phyloP scores from a whole-genome alignment of 2,329 filamentous ascomycete species.

The Colletotrichum navitas region DNA sequence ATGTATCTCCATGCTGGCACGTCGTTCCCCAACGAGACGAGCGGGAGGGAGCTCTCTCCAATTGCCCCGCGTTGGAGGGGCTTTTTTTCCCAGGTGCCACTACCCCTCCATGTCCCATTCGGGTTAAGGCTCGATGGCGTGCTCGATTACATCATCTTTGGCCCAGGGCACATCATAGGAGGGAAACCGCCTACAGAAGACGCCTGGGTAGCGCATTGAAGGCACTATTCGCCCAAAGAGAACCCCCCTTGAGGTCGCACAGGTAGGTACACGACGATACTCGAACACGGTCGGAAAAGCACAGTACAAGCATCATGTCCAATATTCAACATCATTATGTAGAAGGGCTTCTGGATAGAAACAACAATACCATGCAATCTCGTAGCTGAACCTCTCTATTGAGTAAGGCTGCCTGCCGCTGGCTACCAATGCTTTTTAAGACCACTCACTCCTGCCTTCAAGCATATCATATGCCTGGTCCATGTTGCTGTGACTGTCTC shows the following conservation, averaged over 20 bases:
- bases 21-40: conserved; percentile 4
- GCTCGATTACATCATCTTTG: conserved; percentile 43
- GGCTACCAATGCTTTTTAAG: too few relatives aligned
- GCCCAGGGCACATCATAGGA: conserved; percentile 37
- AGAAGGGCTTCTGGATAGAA: too few relatives aligned
- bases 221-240: neutral
- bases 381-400: too few relatives aligned
- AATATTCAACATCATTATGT: too few relatives aligned
- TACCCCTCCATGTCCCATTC: conserved; percentile 36
- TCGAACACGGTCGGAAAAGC: too few relatives aligned
- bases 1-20: conserved; percentile 10
- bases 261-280: too few relatives aligned
- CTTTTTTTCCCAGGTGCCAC: conserved; percentile 30
- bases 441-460: too few relatives aligned
- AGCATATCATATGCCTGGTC: too few relatives aligned
- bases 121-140: conserved; percentile 39
- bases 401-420: too few relatives aligned
- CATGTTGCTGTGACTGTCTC: too few relatives aligned
- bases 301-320: too few relatives aligned
- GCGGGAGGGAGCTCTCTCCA: neutral
- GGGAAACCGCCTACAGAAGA: conserved; percentile 1
- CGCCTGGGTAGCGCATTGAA: neutral
- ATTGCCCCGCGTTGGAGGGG: conserved; percentile 40
- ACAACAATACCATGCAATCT: too few relatives aligned
- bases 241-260: neutral